Evolutionary conservation across 2,329 filamentous ascomycete species (phyloP).

Genomic region (Lasiodiplodia gonubiensis): DNA sequence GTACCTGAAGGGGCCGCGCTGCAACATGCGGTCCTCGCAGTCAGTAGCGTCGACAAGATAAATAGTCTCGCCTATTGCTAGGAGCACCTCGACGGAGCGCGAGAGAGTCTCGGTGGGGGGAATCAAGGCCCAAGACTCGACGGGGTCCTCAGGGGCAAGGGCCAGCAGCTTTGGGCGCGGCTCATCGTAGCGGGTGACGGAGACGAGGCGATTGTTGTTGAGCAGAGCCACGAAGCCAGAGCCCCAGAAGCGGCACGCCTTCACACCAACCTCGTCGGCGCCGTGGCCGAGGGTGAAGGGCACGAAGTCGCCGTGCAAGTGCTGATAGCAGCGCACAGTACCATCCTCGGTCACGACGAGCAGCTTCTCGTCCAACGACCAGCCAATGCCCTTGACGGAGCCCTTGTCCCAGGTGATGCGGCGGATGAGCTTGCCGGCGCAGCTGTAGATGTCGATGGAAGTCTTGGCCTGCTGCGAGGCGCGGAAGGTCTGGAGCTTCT

Average conservation of each 20-base stretch:
- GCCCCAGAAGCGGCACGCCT: constrained; percentile 89
- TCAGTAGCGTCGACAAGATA: constrained; percentile 87
- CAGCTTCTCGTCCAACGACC: constrained; percentile 94
- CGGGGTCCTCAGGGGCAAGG: constrained; percentile 73
- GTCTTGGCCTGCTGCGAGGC: constrained; percentile 74
- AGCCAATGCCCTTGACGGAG: constrained; percentile 84
- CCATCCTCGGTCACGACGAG: constrained; percentile 89
- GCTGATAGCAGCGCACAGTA: constrained; percentile 86
- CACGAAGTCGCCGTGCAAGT: constrained; percentile 92
- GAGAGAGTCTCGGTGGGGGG: constrained; percentile 88
- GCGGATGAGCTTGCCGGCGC: constrained; percentile 84
- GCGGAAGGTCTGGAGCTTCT: constrained; percentile 79
- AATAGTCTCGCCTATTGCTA: constrained; percentile 84
- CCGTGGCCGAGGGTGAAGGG: constrained; percentile 92
- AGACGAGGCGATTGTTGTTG: constrained; percentile 83
- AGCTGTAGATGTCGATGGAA: constrained; percentile 93
- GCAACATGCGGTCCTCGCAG: constrained; percentile 86
- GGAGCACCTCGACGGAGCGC: constrained; percentile 86
- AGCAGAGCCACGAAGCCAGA: constrained; percentile 92
- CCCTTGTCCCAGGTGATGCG: constrained; percentile 91
- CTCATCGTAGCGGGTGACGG: constrained; percentile 88
- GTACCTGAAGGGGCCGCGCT: constrained; percentile 91
- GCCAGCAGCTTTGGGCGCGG: constrained; percentile 86
- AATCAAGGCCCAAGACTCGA: constrained; percentile 89
- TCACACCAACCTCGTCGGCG: constrained; percentile 84